Evolutionary conservation across 345 rosid genomes (phyloP).

Genomic region (Pistacia integerrima): DNA sequence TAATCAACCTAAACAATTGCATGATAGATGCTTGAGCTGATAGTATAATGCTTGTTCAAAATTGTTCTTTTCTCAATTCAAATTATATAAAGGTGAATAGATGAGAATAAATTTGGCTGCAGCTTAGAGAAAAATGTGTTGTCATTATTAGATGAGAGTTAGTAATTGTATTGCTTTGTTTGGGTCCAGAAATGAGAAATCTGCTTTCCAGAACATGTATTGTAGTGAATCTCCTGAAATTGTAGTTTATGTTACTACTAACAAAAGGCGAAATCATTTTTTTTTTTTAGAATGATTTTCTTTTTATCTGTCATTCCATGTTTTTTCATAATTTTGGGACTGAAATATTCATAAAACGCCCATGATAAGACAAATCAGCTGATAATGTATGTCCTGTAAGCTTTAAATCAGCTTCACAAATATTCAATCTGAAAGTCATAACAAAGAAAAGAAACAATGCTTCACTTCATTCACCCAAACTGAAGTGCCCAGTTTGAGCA

Average conservation of each 20-base stretch:
- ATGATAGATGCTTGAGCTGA: slow-evolving; percentile 10
- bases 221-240: neutral
- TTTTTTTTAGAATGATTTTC: too few relatives aligned
- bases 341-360: neutral
- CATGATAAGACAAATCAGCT: neutral
- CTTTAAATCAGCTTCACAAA: neutral
- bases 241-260: neutral
- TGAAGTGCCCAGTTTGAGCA: too few relatives aligned
- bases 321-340: neutral
- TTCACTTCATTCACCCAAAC: too few relatives aligned
- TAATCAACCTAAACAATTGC: neutral
- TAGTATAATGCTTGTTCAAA: neutral
- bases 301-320: too few relatives aligned
- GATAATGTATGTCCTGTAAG: too few relatives aligned
- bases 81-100: neutral
- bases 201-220: neutral
- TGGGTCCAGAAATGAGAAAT: neutral
- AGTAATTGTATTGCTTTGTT: neutral
- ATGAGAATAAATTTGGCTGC: neutral
- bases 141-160: neutral
- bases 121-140: neutral
- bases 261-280: too few relatives aligned
- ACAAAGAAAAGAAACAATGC: neutral
- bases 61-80: neutral
- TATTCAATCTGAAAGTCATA: too few relatives aligned